Conservation (phyloP, 2,329 filamentous ascomycete genomes). For the Onygena corvina region DNA sequence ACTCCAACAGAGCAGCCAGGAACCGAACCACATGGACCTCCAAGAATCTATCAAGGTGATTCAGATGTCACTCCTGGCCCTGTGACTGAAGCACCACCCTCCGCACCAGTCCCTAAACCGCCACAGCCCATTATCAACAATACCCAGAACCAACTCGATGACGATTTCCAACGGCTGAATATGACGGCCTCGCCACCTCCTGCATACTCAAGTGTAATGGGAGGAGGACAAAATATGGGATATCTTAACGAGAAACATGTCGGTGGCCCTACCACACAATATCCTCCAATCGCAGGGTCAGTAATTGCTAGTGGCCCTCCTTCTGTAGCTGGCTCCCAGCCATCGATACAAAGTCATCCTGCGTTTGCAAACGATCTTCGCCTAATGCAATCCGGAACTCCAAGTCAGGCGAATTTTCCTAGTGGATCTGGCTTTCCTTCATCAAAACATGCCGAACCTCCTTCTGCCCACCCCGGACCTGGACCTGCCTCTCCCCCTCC, state of each 20-base stretch:
- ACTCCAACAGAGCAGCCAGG: conserved; percentile 87
- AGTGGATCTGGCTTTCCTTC: conserved; percentile 26
- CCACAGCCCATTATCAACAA: conserved; percentile 35
- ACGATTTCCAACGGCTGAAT: conserved; percentile 74
- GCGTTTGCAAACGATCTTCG: conserved; percentile 78
- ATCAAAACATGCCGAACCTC: conserved; percentile 13
- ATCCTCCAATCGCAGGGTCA: conserved; percentile 16
- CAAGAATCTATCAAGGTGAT: conserved; percentile 80
- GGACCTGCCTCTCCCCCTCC: conserved; percentile 78
- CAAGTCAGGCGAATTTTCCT: conserved; percentile 37
- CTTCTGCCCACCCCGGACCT: conserved; percentile 29
- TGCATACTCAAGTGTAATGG: conserved; percentile 74
- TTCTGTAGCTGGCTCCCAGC: conserved; percentile 16
- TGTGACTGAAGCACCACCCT: conserved; percentile 8
- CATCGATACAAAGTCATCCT: conserved; percentile 51
- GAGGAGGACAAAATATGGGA: conserved; percentile 55
- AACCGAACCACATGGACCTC: conserved; percentile 74
- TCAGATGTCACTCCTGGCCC: conserved; percentile 49
- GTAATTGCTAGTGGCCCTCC: conserved; percentile 14
- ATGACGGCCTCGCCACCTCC: conserved; percentile 75
- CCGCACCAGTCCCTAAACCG: conserved; percentile 29
- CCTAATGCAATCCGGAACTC: conserved; percentile 20
- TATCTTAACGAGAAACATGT: not conserved
- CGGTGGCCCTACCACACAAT: conserved; percentile 14
- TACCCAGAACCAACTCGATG: conserved; percentile 45